These are phyloP conservation scores for Pseudozyma tsukubaensis DNA, from an alignment of 1,284 basidiomycete species.

Conservation along the genomic window DNA sequence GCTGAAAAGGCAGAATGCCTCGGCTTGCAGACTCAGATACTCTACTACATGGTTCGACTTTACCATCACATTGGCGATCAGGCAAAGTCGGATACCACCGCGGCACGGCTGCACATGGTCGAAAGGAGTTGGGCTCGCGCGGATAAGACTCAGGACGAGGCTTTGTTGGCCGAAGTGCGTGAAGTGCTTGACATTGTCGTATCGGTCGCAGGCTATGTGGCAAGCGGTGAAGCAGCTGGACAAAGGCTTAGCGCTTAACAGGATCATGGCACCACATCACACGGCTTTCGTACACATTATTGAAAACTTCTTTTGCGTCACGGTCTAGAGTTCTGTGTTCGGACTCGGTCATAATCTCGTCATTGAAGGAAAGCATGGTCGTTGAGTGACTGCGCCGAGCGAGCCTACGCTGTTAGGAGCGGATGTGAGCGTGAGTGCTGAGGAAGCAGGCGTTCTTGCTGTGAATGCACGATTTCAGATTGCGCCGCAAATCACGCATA, in stretches of 20 bases:
- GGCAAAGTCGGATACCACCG: not conserved
- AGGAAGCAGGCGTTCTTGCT: too few species aligned
- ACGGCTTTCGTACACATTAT: too few species aligned
- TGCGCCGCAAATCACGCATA: too few species aligned
- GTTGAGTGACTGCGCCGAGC: too few species aligned
- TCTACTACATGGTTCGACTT: constrained; percentile 47
- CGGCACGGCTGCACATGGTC: constrained; percentile 11
- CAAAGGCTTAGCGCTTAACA: constrained; percentile 3
- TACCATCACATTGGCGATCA: constrained; percentile 35
- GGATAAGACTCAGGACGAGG: constrained; percentile 13
- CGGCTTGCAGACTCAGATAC: constrained; percentile 40
- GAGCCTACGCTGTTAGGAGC: too few species aligned
- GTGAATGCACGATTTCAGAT: too few species aligned
- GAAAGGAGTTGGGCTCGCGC: constrained; percentile 27
- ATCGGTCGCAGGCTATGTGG: constrained; percentile 40
- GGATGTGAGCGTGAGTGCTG: too few species aligned
- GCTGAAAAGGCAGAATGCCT: constrained; percentile 31
- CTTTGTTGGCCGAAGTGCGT: constrained; percentile 15
- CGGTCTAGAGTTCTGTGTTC: too few species aligned
- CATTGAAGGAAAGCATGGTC: too few species aligned
- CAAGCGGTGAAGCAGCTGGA: constrained; percentile 34
- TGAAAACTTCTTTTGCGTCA: too few species aligned
- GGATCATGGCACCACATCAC: not conserved
- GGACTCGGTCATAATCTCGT: too few species aligned
- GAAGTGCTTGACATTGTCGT: constrained; percentile 34